Evolutionary conservation across 495 filamentous ascomycete species (phyloP).

Genomic region (Extremus antarcticus): DNA sequence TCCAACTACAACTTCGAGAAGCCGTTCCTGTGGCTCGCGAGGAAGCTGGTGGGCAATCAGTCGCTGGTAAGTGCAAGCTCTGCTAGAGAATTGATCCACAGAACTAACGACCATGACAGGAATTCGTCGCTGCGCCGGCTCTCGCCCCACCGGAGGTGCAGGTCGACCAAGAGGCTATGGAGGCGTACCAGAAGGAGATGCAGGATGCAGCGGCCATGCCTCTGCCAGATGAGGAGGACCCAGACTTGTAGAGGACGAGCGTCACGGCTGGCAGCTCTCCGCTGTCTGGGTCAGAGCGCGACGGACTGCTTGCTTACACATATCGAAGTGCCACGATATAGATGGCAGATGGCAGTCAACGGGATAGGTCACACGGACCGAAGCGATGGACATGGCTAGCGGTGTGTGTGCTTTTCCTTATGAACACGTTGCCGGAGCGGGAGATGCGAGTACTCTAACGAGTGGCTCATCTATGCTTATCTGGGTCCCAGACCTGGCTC

Average conservation of each 20-base stretch:
- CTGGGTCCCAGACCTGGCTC: background rate
- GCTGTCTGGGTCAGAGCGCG: background rate
- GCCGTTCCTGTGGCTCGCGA: constrained; percentile 98
- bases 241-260: constrained; percentile 47
- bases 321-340: background rate
- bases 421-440: constrained; percentile 2
- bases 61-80: constrained; percentile 53
- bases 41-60: constrained; percentile 95
- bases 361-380: constrained; percentile 11
- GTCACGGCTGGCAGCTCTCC: background rate
- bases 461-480: background rate
- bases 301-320: background rate
- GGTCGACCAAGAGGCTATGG: constrained; percentile 72
- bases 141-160: constrained; percentile 85
- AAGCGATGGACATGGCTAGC: constrained; percentile 11
- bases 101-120: constrained; percentile 41
- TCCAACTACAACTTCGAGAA: constrained; percentile 99
- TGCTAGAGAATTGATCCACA: background rate
- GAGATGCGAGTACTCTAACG: too few species aligned
- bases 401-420: constrained; percentile 13
- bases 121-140: constrained; percentile 92
- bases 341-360: background rate
- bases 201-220: constrained; percentile 66
- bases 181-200: constrained; percentile 84
- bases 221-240: constrained; percentile 91